Base-by-base conservation (phyloP, 2,329 filamentous ascomycete species). In the Shiraia sp. region DNA sequence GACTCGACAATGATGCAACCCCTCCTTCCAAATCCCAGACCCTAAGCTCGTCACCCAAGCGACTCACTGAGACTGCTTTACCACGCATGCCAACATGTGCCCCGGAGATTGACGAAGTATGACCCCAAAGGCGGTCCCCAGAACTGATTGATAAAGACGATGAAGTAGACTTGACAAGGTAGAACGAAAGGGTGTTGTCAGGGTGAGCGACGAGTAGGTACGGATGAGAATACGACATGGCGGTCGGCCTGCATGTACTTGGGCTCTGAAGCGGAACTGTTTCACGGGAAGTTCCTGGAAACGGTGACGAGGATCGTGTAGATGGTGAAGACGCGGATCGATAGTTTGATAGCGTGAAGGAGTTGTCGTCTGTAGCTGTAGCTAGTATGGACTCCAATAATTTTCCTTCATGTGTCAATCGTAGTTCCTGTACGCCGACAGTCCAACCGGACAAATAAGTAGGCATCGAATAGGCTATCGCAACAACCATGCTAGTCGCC, bases 1-100 rank as follows among this genome's bases (percentile, higher is more conserved):
- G 71, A 13, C 53, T 56, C 2, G 72, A 55, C 5, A 68, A 63
- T 4, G 77, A 78, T 1, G 74, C 71, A 35, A 79, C 76, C 3
- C 86, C 79, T 6, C 86, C 86, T 69, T 96, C 90, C 1, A 96
- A 78, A 59, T 96, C 90, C 91, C 91, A 96, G 5, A 96, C 83
- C 6, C 90, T 82, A 8, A 79, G 57, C 47, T 79, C 76, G 30
- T 78, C 84, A 19, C 90, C 90, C n/a, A 82, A 77, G 14, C 79
- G 79, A 69, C 88, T 93, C 36, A 96, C 86, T n/a, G 89, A 95
- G 3, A 96, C 88, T 0, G 90, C 91, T 68, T 91, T 95, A 13
- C 90, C 90, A 26, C 87, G 82, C 31, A 87, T 82, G 13, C 88
- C 91, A 40, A 96, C 88, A 59, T 95, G 86, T 6, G 88, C 90